Conservation (phyloP, 768 basidiomycete species). For the Auriscalpium orientale region DNA sequence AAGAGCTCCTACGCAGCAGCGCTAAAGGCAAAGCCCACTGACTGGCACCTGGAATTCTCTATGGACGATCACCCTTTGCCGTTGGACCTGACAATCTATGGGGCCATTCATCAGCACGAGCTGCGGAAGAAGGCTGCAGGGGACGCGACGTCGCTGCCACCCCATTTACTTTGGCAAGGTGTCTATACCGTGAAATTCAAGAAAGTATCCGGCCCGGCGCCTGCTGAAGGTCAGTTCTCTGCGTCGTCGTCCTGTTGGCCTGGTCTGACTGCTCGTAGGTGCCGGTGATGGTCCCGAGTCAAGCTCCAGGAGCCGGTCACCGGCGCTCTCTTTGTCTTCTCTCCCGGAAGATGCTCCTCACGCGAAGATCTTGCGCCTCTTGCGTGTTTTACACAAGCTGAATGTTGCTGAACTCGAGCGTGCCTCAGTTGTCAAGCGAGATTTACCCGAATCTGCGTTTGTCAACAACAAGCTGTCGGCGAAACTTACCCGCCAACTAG, state of each 20-base stretch:
- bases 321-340: slow-evolving; percentile 64
- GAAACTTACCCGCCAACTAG: slow-evolving; percentile 93
- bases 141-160: slow-evolving; percentile 43
- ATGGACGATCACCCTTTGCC: slow-evolving; percentile 85
- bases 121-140: slow-evolving; percentile 52
- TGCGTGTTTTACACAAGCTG: slow-evolving; percentile 80
- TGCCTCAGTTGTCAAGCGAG: slow-evolving; percentile 44
- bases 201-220: slow-evolving; percentile 80
- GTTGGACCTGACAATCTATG: slow-evolving; percentile 89
- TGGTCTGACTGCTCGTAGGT: slow-evolving; percentile 8
- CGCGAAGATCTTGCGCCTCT: slow-evolving; percentile 83
- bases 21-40: slow-evolving; percentile 83
- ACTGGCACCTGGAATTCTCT: slow-evolving; percentile 96
- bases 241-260: not conserved
- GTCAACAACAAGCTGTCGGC: slow-evolving; percentile 97
- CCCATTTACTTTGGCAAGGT: slow-evolving; percentile 80
- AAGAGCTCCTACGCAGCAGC: slow-evolving; percentile 88
- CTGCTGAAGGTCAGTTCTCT: slow-evolving; percentile 50
- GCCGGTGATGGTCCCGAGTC: slow-evolving; percentile 38
- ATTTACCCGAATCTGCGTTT: slow-evolving; percentile 76
- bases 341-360: slow-evolving; percentile 80
- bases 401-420: slow-evolving; percentile 69
- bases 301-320: slow-evolving; percentile 47
- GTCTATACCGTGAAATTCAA: slow-evolving; percentile 89
- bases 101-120: slow-evolving; percentile 91